Evolutionary conservation across 371 early-diverging fungal species (phyloP).

Genomic region (Mortierella sp.): DNA sequence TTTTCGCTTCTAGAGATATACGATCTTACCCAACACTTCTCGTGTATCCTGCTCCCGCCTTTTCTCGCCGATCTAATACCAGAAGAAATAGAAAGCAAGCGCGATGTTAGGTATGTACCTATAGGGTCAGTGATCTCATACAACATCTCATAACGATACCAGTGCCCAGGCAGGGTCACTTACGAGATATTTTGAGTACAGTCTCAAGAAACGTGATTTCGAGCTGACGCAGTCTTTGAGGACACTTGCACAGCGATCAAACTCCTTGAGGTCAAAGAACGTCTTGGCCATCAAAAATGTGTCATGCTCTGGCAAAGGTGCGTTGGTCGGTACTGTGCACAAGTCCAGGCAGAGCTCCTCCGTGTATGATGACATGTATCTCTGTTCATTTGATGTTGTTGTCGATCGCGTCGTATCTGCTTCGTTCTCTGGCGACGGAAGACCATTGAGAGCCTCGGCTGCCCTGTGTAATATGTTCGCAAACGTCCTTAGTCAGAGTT

Average conservation of each 20-base stretch:
- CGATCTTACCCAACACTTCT: slow-evolving; percentile 62
- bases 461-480: too few relatives aligned
- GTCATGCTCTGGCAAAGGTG: slow-evolving; percentile 58
- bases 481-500: too few relatives aligned
- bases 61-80: slow-evolving; percentile 76
- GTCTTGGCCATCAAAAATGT: slow-evolving; percentile 74
- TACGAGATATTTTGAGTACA: slow-evolving; percentile 78
- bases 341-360: slow-evolving; percentile 12
- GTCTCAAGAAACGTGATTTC: slow-evolving; percentile 70
- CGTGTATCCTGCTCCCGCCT: slow-evolving; percentile 67
- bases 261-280: slow-evolving; percentile 79
- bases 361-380: slow-evolving; percentile 25
- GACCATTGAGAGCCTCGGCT: slow-evolving; percentile 74
- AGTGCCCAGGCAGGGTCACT: slow-evolving; percentile 1
- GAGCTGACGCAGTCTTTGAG: slow-evolving; percentile 61
- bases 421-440: slow-evolving; percentile 39
- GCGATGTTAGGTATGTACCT: too few relatives aligned
- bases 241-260: slow-evolving; percentile 66
- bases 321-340: slow-evolving; percentile 34
- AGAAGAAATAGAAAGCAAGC: too few relatives aligned
- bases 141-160: too few relatives aligned
- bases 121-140: too few relatives aligned
- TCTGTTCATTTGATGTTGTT: slow-evolving; percentile 31
- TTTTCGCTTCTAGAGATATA: too few relatives aligned
- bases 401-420: slow-evolving; percentile 9